Evolutionary conservation across 2,329 filamentous ascomycete genomes (phyloP), one percentile per base, ranked within the genome.

Genomic region (Rhynchosporium secalis): DNA sequence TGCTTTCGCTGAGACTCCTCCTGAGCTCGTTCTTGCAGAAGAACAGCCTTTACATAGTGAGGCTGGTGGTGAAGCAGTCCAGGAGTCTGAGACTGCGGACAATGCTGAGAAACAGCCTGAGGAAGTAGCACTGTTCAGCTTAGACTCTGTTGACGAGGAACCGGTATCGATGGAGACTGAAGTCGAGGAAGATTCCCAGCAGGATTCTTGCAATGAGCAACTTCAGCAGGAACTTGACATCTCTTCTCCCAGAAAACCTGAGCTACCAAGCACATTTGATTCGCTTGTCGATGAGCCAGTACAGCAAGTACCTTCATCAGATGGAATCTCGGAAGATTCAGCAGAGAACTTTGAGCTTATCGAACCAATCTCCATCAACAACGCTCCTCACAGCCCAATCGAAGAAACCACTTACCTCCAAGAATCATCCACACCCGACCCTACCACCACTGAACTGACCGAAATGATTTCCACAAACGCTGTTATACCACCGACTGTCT

Each of bases 381-480:
- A 49, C 6, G 45, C 31, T 47, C 46, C 33, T 28, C 28, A n/a
- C n/a, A 65, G 41, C 33, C 41, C 47, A 7, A 38, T 41, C 3
- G 56, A 62, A 40, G 61, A 67, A 46, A 33, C 41, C n/a, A 40
- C 28, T 28, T 52, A 61, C 51, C 38, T 61, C 43, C 56, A 43
- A 31, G 63, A 62, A 41, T 51, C 60, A 33, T 61, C 60, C 28
- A 61, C 63, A 12, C 61, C 62, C 43, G 43, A 67, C 46, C 60
- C 62, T 7, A 60, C 61, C 13, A 65, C 59, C 3, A 58, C 60
- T 9, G 58, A 64, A 38, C 51, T 66, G 38, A 56, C 56, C 4
- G 61, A 67, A 9, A 58, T 58, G 20, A 63, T 61, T 28, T 62
- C 65, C 4, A 51, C 66, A 29, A 68, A 67, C 52, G 46, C 59